Conservation (phyloP, 352 stramenopile genomes). For the Globisporangium viniferum region DNA sequence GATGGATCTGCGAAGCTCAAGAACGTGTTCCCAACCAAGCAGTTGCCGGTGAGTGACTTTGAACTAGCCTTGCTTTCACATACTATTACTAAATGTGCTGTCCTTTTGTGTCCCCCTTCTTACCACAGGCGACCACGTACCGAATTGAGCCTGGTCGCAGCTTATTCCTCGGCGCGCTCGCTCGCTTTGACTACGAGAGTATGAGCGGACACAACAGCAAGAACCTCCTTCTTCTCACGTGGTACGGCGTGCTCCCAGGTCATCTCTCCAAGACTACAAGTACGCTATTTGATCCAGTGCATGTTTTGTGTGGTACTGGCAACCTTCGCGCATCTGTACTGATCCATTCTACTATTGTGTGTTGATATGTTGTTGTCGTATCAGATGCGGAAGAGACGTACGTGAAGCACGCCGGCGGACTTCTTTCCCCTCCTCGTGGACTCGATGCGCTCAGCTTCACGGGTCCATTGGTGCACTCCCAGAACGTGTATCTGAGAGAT, state of each 20-base stretch:
- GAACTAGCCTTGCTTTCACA: background rate
- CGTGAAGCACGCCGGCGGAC: constrained; percentile 69
- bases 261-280: constrained; percentile 78
- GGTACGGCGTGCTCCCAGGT: constrained; percentile 81
- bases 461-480: constrained; percentile 47
- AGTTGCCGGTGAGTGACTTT: constrained; percentile 46
- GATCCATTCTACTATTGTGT: no score
- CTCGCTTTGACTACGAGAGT: constrained; percentile 74
- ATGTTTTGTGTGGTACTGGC: no score
- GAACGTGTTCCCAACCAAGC: constrained; percentile 76
- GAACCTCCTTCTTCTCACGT: constrained; percentile 71
- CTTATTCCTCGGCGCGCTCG: constrained; percentile 75
- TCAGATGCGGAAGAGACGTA: constrained; percentile 73
- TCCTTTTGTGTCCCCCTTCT: background rate
- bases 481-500: constrained; percentile 65
- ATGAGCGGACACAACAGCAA: constrained; percentile 34
- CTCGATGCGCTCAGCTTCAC: constrained; percentile 79
- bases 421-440: constrained; percentile 74
- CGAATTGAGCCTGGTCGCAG: constrained; percentile 61
- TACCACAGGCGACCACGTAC: constrained; percentile 57
- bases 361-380: background rate
- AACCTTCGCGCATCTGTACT: background rate
- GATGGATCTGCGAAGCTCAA: constrained; percentile 61
- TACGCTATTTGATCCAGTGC: constrained; percentile 26
- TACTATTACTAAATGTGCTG: background rate